Percentiles rank a stretch among this genome's conserved stretches.
Evolutionary conservation across 371 early-diverging fungal genomes (phyloP).

Genomic region (Mucor lusitanicus): DNA sequence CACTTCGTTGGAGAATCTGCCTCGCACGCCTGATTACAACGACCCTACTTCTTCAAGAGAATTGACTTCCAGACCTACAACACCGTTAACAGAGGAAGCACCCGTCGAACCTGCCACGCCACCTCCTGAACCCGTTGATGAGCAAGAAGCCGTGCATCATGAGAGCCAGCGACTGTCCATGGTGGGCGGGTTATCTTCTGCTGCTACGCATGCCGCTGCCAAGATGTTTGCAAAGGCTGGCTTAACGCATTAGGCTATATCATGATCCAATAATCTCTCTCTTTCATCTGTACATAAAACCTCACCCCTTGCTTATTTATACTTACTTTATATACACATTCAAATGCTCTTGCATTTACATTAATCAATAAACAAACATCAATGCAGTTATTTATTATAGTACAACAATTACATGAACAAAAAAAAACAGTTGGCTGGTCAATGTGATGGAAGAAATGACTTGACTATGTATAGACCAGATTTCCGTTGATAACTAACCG

Average conservation of each 20-base stretch:
- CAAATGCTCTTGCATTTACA: not conserved
- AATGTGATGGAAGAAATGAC: too few relatives aligned
- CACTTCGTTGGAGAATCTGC: slow-evolving; percentile 32
- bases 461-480: too few relatives aligned
- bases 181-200: slow-evolving; percentile 1
- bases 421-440: too few relatives aligned
- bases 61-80: not conserved
- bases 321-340: not conserved
- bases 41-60: slow-evolving; percentile 6
- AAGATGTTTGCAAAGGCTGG: slow-evolving; percentile 13
- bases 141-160: not conserved
- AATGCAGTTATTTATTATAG: too few relatives aligned
- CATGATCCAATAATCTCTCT: not conserved
- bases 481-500: too few relatives aligned
- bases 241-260: not conserved
- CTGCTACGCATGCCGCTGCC: not conserved
- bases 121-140: not conserved
- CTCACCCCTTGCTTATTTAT: not conserved
- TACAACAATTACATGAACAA: too few relatives aligned
- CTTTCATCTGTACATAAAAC: not conserved
- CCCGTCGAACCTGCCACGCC: not conserved
- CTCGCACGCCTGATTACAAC: slow-evolving; percentile 41
- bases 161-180: not conserved
- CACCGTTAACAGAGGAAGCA: not conserved
- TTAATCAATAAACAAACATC: not conserved